Evolutionary conservation across 371 early-diverging fungal species (phyloP).

Genomic region (Parasitella parasitica): DNA sequence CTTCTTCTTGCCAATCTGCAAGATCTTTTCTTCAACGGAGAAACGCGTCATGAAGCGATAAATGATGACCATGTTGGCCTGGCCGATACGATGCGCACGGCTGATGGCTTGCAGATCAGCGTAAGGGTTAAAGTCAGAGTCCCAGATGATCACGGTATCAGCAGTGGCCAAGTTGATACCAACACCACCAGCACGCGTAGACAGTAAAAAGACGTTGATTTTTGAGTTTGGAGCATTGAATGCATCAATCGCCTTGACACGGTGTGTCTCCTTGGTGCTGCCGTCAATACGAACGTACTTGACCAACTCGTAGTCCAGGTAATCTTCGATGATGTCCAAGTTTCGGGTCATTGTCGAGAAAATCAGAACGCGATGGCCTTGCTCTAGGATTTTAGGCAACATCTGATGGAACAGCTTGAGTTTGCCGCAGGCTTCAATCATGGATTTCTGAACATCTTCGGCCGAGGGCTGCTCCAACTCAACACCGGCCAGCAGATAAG

Average conservation of each 20-base stretch:
- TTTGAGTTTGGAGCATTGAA: slow-evolving; percentile 79
- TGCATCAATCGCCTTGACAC: slow-evolving; percentile 78
- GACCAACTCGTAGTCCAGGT: slow-evolving; percentile 51
- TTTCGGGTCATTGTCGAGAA: slow-evolving; percentile 74
- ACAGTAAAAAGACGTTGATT: slow-evolving; percentile 78
- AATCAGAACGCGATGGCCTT: slow-evolving; percentile 70
- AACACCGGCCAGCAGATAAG: slow-evolving; percentile 64
- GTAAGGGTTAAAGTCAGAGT: slow-evolving; percentile 95
- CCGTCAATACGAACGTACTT: slow-evolving; percentile 86
- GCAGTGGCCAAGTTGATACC: slow-evolving; percentile 95
- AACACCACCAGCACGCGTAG: slow-evolving; percentile 92
- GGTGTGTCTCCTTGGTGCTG: slow-evolving; percentile 53
- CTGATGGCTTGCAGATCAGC: slow-evolving; percentile 90
- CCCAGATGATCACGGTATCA: slow-evolving; percentile 93
- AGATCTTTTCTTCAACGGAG: slow-evolving; percentile 71
- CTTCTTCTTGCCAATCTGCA: slow-evolving; percentile 83
- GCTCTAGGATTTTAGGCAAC: slow-evolving; percentile 54
- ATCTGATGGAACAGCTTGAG: slow-evolving; percentile 68
- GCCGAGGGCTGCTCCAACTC: slow-evolving; percentile 33
- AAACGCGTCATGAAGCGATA: slow-evolving; percentile 84
- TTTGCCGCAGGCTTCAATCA: slow-evolving; percentile 73
- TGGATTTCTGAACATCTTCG: slow-evolving; percentile 43
- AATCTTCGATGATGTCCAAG: slow-evolving; percentile 73
- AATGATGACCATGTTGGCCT: slow-evolving; percentile 83
- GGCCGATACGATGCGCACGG: slow-evolving; percentile 95